Evolutionary conservation across 2,329 filamentous ascomycete species (phyloP).

Genomic region (Calonectria leucothoes): DNA sequence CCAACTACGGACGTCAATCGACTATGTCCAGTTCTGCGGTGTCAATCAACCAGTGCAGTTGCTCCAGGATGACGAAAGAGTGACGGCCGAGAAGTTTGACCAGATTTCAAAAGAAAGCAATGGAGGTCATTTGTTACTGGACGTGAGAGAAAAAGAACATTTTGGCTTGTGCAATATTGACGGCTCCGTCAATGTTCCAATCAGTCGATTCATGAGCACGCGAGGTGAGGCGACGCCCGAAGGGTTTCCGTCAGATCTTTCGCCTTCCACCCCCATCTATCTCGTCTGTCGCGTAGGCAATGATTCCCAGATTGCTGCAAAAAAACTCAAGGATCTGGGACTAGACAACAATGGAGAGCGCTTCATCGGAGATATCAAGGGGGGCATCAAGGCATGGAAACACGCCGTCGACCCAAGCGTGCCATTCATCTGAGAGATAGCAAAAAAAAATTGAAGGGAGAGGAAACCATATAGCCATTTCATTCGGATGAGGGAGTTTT

Average conservation of each 20-base stretch:
- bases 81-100: conserved; percentile 73
- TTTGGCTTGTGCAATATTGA: conserved; percentile 83
- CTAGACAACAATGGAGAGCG: conserved; percentile 63
- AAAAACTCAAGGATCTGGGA: conserved; percentile 72
- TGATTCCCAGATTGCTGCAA: conserved; percentile 79
- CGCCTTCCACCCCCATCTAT: conserved; percentile 68
- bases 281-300: conserved; percentile 81
- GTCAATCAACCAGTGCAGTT: conserved; percentile 64
- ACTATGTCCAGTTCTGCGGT: conserved; percentile 91
- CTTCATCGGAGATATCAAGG: conserved; percentile 77
- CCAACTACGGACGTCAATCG: conserved; percentile 72
- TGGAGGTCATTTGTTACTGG: conserved; percentile 71
- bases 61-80: conserved; percentile 72
- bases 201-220: conserved; percentile 67
- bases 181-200: conserved; percentile 78
- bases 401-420: conserved; percentile 70
- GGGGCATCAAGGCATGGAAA: conserved; percentile 80
- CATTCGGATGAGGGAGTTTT: conserved; percentile 41
- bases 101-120: conserved; percentile 27
- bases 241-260: conserved; percentile 55
- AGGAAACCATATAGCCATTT: conserved; percentile 22
- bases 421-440: conserved; percentile 63
- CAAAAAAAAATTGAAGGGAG: conserved; percentile 15
- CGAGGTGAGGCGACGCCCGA: conserved; percentile 44
- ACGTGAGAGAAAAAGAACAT: conserved; percentile 87